phyloP scores from a whole-genome alignment of 768 basidiomycete species.

The Serendipita sp. region DNA sequence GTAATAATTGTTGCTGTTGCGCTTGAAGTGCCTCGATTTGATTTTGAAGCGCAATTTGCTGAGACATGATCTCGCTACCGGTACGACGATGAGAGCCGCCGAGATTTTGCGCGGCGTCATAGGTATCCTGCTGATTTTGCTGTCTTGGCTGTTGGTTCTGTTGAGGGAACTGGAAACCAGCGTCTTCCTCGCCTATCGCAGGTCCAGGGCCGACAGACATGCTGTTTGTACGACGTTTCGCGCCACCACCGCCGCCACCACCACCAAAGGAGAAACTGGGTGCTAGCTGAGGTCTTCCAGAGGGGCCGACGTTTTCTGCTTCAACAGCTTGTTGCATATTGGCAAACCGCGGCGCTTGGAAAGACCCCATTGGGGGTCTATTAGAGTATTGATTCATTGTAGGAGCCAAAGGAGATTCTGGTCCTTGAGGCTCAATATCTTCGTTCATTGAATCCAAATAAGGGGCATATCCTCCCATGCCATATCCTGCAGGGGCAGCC shows the following conservation, averaged over 20 bases:
- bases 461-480: slow-evolving; percentile 25
- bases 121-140: slow-evolving; percentile 25
- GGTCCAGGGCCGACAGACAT: slow-evolving; percentile 39
- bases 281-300: slow-evolving; percentile 76
- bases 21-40: slow-evolving; percentile 84
- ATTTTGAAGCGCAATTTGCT: slow-evolving; percentile 83
- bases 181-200: slow-evolving; percentile 65
- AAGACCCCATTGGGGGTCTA: slow-evolving; percentile 30
- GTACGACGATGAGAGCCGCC: slow-evolving; percentile 20
- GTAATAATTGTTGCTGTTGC: slow-evolving; percentile 79
- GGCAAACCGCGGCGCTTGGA: slow-evolving; percentile 74
- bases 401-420: slow-evolving; percentile 12
- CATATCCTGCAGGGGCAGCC: slow-evolving; percentile 31
- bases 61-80: slow-evolving; percentile 78
- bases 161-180: slow-evolving; percentile 71
- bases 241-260: not conserved
- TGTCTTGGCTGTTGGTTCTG: slow-evolving; percentile 19
- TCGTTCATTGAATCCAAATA: slow-evolving; percentile 71
- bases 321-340: slow-evolving; percentile 27
- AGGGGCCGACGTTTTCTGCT: slow-evolving; percentile 43
- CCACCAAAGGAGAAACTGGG: slow-evolving; percentile 87
- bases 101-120: slow-evolving; percentile 23
- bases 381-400: slow-evolving; percentile 6
- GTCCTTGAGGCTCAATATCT: slow-evolving; percentile 47
- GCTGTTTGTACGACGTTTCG: slow-evolving; percentile 28